Evolutionary conservation across 768 basidiomycete genomes (phyloP).

Genomic region (Boletus sensibilis): DNA sequence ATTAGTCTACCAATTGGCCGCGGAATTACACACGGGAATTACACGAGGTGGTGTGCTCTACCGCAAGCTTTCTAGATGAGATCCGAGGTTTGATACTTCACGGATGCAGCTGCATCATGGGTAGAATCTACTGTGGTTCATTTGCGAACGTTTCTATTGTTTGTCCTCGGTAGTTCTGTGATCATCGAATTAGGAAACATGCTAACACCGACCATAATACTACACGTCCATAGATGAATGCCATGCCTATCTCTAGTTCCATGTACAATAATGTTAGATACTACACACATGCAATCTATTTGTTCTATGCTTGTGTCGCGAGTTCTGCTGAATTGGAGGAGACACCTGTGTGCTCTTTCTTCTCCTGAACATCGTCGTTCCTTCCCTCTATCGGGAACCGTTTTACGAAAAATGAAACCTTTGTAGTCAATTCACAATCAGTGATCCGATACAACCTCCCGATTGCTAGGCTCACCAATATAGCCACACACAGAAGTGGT

Average conservation of each 20-base stretch:
- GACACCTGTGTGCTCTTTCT: slow-evolving; percentile 8
- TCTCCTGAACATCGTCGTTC: slow-evolving; percentile 21
- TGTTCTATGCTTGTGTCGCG: slow-evolving; percentile 18
- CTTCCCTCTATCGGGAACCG: slow-evolving; percentile 23
- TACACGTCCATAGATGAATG: background rate
- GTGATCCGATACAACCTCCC: background rate
- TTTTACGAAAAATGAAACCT: slow-evolving; percentile 33
- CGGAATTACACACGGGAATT: slow-evolving; percentile 23
- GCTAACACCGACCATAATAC: slow-evolving; percentile 1
- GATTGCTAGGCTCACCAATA: slow-evolving; percentile 45
- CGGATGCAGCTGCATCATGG: background rate
- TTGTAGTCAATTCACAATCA: slow-evolving; percentile 8
- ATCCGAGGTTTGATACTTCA: slow-evolving; percentile 8
- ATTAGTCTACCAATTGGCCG: slow-evolving; percentile 14
- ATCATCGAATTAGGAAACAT: background rate
- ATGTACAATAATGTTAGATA: slow-evolving; percentile 18
- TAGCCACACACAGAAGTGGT: slow-evolving; percentile 64
- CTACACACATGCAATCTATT: slow-evolving; percentile 1
- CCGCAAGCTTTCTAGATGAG: slow-evolving; percentile 10
- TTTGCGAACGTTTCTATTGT: background rate
- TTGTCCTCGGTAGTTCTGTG: background rate
- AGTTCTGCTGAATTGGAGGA: slow-evolving; percentile 6
- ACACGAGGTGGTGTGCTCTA: slow-evolving; percentile 11
- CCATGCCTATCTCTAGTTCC: slow-evolving; percentile 12
- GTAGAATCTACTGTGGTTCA: background rate